phyloP scores from a whole-genome alignment of 208 protist species.

The Acanthamoeba polyphaga region DNA sequence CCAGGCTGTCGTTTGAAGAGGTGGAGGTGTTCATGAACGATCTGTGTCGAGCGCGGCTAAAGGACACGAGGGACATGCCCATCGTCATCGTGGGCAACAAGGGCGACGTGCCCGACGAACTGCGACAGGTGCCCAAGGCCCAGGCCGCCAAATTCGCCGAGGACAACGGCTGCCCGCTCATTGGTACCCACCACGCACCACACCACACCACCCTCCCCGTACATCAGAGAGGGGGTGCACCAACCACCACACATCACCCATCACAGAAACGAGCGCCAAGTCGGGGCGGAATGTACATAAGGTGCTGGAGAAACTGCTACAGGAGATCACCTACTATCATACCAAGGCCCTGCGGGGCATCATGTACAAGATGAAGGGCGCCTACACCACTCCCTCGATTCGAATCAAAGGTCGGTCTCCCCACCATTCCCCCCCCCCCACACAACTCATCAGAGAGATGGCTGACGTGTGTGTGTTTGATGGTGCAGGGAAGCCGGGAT shows the following conservation, averaged over 20 bases:
- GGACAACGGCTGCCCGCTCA: constrained; percentile 54
- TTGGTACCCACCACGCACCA: neutral
- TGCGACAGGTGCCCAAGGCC: constrained; percentile 14
- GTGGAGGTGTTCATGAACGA: constrained; percentile 63
- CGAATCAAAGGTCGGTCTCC: neutral
- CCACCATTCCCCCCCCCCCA: no score
- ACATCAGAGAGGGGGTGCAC: neutral
- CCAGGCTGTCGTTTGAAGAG: constrained; percentile 59
- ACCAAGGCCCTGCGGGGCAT: constrained; percentile 21
- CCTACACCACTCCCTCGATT: neutral
- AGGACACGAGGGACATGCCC: constrained; percentile 2
- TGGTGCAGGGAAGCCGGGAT: neutral
- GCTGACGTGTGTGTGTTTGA: no score
- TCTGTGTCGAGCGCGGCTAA: neutral
- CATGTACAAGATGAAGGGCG: constrained; percentile 33
- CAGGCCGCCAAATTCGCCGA: neutral
- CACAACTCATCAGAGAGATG: neutral
- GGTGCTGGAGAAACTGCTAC: constrained; percentile 31
- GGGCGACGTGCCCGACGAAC: constrained; percentile 30
- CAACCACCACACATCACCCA: neutral
- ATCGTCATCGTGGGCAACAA: constrained; percentile 70
- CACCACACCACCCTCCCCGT: no score
- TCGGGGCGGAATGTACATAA: constrained; percentile 47
- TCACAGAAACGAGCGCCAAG: constrained; percentile 27
- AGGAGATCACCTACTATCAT: constrained; percentile 65